These are phyloP conservation scores for Exophiala aquamarina DNA, from an alignment of 2,329 filamentous ascomycete genomes.

Conservation along the genomic window DNA sequence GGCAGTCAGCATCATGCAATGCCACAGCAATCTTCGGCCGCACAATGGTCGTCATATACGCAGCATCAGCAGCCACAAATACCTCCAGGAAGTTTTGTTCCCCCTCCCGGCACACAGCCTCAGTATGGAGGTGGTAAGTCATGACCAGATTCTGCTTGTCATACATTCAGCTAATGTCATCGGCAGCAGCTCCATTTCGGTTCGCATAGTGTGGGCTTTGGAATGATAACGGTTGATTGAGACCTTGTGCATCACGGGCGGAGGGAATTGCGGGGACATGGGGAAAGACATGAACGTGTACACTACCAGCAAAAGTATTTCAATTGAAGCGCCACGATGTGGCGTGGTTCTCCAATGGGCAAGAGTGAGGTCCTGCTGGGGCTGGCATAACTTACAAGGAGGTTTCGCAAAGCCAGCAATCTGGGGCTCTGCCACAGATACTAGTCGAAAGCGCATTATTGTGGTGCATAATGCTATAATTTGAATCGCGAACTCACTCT, in stretches of 20 bases:
- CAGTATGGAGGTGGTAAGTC: constrained; percentile 27
- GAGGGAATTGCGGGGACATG: too few relatives aligned
- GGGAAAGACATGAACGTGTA: too few relatives aligned
- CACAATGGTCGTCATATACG: constrained; percentile 33
- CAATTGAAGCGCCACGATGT: too few relatives aligned
- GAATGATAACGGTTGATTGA: background rate
- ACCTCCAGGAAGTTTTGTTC: constrained; percentile 23
- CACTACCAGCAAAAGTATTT: too few relatives aligned
- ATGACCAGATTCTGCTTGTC: background rate
- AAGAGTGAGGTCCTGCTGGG: too few relatives aligned
- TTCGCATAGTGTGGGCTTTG: constrained; percentile 3
- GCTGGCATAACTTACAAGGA: too few relatives aligned
- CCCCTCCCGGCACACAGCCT: constrained; percentile 18
- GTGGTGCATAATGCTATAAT: too few relatives aligned
- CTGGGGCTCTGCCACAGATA: too few relatives aligned
- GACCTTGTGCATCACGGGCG: background rate
- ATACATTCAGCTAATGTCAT: background rate
- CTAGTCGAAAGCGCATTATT: too few relatives aligned
- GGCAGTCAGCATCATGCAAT: constrained; percentile 22
- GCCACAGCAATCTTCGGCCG: constrained; percentile 10
- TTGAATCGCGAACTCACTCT: too few relatives aligned
- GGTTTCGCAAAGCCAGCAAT: too few relatives aligned
- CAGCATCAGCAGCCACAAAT: constrained; percentile 31
- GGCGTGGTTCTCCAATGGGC: too few relatives aligned
- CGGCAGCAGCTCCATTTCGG: constrained; percentile 3